These are phyloP conservation scores for Russula emetica DNA, from an alignment of 768 basidiomycete genomes.

Conservation along the genomic window DNA sequence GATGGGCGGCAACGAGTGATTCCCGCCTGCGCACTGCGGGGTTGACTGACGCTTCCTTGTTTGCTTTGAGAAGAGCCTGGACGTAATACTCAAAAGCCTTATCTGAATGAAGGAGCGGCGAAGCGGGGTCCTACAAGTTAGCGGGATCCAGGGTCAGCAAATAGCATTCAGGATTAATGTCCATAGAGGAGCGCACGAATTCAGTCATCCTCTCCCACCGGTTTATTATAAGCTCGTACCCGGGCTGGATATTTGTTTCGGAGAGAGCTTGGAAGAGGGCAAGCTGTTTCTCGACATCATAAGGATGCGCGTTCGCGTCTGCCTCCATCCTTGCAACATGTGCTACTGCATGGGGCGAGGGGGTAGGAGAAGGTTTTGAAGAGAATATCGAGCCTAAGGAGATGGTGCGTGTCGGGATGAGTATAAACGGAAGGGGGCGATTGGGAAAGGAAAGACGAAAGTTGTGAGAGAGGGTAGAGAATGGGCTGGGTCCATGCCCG, in stretches of 20 bases:
- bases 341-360: conserved; percentile 63
- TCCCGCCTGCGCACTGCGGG: conserved; percentile 69
- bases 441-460: conserved; percentile 11
- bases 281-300: conserved; percentile 66
- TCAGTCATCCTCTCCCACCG: conserved; percentile 83
- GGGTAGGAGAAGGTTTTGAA: conserved; percentile 30
- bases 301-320: conserved; percentile 68
- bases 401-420: conserved; percentile 16
- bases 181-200: conserved; percentile 53
- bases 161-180: not conserved
- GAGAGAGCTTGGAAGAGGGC: conserved; percentile 62
- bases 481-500: conserved; percentile 29
- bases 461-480: conserved; percentile 25
- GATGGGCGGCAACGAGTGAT: conserved; percentile 44
- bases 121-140: conserved; percentile 52
- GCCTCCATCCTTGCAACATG: conserved; percentile 71
- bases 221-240: conserved; percentile 65
- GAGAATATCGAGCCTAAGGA: conserved; percentile 21
- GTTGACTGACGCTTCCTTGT: conserved; percentile 52
- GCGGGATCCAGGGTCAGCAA: conserved; percentile 19
- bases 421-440: conserved; percentile 2
- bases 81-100: conserved; percentile 76
- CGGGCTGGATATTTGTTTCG: conserved; percentile 60
- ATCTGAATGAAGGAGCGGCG: conserved; percentile 66
- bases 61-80: conserved; percentile 56